Evolutionary conservation across 768 basidiomycete genomes (phyloP).

Genomic region (Sporobolomyces pararoseus): DNA sequence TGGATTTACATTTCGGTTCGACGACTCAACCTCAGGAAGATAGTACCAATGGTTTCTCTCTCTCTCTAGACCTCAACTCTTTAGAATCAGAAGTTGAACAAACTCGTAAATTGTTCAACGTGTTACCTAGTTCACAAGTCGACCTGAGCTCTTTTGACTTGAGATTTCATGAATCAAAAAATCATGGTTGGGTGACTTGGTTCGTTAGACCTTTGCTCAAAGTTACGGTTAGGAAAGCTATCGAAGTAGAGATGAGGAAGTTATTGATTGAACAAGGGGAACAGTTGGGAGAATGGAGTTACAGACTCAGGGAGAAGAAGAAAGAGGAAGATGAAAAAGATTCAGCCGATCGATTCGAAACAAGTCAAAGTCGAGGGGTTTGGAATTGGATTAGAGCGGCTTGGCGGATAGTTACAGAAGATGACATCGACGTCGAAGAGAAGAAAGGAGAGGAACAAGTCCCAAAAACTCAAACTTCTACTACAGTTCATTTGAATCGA

Average conservation of each 20-base stretch:
- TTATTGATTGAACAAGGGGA: constrained; percentile 1
- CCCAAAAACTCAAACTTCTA: not conserved
- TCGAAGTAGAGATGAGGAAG: constrained; percentile 15
- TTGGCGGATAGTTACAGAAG: not conserved
- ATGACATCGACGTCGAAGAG: not conserved
- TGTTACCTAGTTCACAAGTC: not conserved
- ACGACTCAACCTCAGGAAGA: not conserved
- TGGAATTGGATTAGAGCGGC: constrained; percentile 15
- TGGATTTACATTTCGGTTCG: constrained; percentile 37
- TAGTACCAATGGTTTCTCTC: not conserved
- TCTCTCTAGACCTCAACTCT: constrained; percentile 6
- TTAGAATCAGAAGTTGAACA: not conserved
- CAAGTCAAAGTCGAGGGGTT: not conserved
- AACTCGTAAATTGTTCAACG: not conserved
- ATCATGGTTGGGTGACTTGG: constrained; percentile 23
- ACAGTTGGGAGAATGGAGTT: constrained; percentile 1
- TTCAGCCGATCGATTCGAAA: too few relatives aligned
- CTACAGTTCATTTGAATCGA: constrained; percentile 16
- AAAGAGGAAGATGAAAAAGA: not conserved
- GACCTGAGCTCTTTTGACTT: constrained; percentile 8
- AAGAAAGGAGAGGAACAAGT: not conserved
- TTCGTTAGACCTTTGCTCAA: constrained; percentile 11
- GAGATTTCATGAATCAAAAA: constrained; percentile 4
- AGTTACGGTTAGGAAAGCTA: not conserved
- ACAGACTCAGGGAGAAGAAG: constrained; percentile 7